Conservation (phyloP, 2,329 filamentous ascomycete species). For the Neonectria faginata region DNA sequence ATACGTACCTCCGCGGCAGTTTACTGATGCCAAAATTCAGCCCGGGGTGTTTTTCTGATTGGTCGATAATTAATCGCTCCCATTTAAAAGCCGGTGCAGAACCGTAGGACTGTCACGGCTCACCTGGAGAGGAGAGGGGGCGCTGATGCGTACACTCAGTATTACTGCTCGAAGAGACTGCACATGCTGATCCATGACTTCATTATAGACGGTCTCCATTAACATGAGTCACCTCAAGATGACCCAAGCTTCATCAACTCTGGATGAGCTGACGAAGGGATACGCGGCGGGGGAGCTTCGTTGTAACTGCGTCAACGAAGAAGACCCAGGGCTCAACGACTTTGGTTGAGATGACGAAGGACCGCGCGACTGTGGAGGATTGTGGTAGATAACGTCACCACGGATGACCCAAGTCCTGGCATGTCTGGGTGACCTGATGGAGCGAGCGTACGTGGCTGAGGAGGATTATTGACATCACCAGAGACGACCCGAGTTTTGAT, state of each 20-base stretch:
- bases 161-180: not conserved
- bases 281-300: not conserved
- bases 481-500: too few species aligned
- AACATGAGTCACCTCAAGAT: not conserved
- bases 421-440: too few species aligned
- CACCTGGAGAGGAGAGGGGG: too few species aligned
- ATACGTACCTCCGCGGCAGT: not conserved
- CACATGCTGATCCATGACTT: not conserved
- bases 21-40: not conserved
- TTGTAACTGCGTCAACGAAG: too few species aligned
- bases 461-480: too few species aligned
- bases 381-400: too few species aligned
- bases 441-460: too few species aligned
- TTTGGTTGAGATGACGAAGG: too few species aligned
- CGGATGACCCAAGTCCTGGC: too few species aligned
- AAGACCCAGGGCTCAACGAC: too few species aligned
- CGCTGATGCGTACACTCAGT: not conserved
- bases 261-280: not conserved
- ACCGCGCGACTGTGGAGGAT: too few species aligned
- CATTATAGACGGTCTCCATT: not conserved
- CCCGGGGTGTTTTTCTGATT: not conserved
- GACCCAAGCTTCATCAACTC: not conserved
- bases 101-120: too few species aligned
- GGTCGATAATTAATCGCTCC: not conserved
- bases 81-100: not conserved